Conservation (phyloP, 116 monocot genomes). For the Phalaenopsis hybrid region DNA sequence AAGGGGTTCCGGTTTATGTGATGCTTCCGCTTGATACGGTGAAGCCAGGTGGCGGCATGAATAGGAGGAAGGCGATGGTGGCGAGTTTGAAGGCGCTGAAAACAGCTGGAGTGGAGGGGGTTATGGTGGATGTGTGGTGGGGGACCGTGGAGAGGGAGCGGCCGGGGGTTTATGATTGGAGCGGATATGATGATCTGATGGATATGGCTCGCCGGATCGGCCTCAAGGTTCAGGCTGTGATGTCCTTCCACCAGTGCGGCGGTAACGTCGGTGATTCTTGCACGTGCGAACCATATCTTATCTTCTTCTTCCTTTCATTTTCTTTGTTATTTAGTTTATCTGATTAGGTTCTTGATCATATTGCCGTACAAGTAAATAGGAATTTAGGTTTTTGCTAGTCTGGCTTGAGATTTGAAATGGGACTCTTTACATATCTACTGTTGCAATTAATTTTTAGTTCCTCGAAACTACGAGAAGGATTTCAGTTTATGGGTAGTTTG, state of each 20-base stretch:
- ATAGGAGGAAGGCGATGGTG: slow-evolving; percentile 69
- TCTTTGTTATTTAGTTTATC: neutral
- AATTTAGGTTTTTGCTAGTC: no score
- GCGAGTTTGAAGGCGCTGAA: slow-evolving; percentile 74
- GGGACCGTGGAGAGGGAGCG: slow-evolving; percentile 71
- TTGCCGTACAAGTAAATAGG: no score
- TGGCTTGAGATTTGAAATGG: neutral
- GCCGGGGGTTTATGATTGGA: slow-evolving; percentile 67
- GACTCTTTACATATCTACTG: neutral
- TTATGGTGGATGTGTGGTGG: slow-evolving; percentile 99
- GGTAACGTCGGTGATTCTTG: slow-evolving; percentile 89
- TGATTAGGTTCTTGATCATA: neutral
- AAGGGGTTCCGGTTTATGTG: slow-evolving; percentile 85
- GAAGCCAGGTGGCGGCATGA: slow-evolving; percentile 38
- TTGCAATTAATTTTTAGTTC: neutral
- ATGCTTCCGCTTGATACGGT: slow-evolving; percentile 92
- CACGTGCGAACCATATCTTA: slow-evolving; percentile 43
- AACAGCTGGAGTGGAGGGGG: slow-evolving; percentile 83
- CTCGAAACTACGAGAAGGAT: no score
- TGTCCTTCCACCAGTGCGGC: slow-evolving; percentile 97
- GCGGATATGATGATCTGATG: slow-evolving; percentile 66
- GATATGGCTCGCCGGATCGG: slow-evolving; percentile 52
- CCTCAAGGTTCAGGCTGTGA: slow-evolving; percentile 91
- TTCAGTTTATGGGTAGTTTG: no score
- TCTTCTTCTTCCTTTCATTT: neutral